Percentiles rank a stretch among this genome's conserved stretches.
These are phyloP conservation scores for Paecilomyces sp. DNA, from an alignment of 2,329 filamentous ascomycete genomes.

Conservation along the genomic window DNA sequence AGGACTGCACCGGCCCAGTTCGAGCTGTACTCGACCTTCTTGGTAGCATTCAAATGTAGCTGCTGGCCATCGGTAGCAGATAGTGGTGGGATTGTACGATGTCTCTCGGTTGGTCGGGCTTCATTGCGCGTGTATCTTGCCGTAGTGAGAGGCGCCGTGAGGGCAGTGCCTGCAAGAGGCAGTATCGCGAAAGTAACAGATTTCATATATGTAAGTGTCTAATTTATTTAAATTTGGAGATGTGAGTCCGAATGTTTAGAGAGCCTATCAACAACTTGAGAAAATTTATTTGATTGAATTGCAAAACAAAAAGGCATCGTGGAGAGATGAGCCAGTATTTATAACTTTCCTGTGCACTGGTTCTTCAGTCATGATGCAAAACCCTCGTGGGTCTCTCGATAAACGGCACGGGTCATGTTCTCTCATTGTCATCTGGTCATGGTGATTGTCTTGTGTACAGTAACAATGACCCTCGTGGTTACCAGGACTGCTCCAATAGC, in stretches of 20 bases:
- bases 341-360: neutral
- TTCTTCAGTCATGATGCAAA: neutral
- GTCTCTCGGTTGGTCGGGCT: conserved; percentile 17
- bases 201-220: conserved; percentile 41
- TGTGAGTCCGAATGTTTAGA: neutral
- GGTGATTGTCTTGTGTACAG: neutral
- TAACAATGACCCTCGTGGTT: neutral
- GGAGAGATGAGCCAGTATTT: neutral
- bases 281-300: neutral
- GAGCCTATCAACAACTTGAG: neutral
- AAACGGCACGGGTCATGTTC: neutral
- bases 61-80: conserved; percentile 26
- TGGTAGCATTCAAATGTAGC: conserved; percentile 12
- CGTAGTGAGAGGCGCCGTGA: conserved; percentile 40
- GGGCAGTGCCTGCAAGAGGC: conserved; percentile 34
- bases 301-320: neutral
- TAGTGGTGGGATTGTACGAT: conserved; percentile 24
- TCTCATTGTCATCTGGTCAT: neutral
- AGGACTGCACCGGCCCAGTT: conserved; percentile 57
- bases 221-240: neutral
- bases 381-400: neutral
- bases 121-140: conserved; percentile 10
- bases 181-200: conserved; percentile 31
- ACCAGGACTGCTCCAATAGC: neutral
- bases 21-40: conserved; percentile 41